Percentiles rank a stretch among this genome's conserved stretches.
Evolutionary conservation across 2,329 filamentous ascomycete genomes (phyloP).

Genomic region (Penicillium sp.): DNA sequence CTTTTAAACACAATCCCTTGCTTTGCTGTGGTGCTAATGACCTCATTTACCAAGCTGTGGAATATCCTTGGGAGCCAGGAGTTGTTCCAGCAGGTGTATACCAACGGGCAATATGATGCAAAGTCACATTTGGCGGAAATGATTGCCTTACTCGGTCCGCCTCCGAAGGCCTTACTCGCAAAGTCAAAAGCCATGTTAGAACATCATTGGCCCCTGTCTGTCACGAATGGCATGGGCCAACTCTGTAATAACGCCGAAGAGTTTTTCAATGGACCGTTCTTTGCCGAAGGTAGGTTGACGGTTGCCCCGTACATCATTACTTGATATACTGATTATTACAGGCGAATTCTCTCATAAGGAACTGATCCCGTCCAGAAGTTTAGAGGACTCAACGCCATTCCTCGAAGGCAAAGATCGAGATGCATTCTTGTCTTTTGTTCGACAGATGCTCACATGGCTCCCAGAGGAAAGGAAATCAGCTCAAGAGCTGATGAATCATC

Average conservation of each 20-base stretch:
- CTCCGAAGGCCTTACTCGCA: constrained; percentile 26
- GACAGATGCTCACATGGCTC: constrained; percentile 33
- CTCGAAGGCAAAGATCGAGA: constrained; percentile 29
- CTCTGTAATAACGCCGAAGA: constrained; percentile 18
- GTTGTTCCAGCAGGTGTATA: constrained; percentile 31
- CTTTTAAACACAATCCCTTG: background rate
- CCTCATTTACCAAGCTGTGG: constrained; percentile 21
- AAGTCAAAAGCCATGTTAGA: constrained; percentile 9
- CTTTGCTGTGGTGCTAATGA: constrained; percentile 1
- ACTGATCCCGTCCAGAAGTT: constrained; percentile 19
- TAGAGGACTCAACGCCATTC: constrained; percentile 22
- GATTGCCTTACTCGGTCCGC: constrained; percentile 36
- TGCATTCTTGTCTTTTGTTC: constrained; percentile 30
- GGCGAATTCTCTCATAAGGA: constrained; percentile 20
- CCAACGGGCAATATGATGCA: constrained; percentile 28
- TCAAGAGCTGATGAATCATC: constrained; percentile 33
- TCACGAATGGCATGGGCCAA: background rate
- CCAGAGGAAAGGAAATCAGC: constrained; percentile 35
- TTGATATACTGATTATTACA: constrained; percentile 4
- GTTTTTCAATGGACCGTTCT: constrained; percentile 26
- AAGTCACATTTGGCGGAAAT: constrained; percentile 39
- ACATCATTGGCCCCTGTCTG: background rate
- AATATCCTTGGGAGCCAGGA: constrained; percentile 29
- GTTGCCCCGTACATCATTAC: background rate
- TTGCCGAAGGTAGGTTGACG: constrained; percentile 16